Percentiles rank a stretch among this genome's conserved stretches.
phyloP scores from a whole-genome alignment of 225 moss, liverwort and hornwort species.

The Rhytidiadelphus loreus region DNA sequence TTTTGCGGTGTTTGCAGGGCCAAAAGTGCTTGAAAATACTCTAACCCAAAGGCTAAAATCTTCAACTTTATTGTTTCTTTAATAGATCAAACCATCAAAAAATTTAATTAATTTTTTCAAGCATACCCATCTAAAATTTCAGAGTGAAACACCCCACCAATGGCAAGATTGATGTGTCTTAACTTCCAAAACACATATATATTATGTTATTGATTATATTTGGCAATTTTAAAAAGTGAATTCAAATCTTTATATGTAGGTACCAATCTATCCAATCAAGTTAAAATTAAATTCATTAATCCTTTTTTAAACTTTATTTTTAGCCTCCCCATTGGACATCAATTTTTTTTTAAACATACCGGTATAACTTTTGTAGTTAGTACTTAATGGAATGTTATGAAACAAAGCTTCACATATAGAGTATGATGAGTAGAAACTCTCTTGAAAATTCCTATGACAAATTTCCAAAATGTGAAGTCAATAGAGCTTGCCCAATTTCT shows the following conservation, averaged over 20 bases:
- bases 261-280: background rate
- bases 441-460: accelerated
- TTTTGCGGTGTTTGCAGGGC: background rate
- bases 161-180: background rate
- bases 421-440: accelerated
- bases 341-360: too few species aligned
- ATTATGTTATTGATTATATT: background rate
- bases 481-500: background rate
- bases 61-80: background rate
- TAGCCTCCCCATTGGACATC: background rate
- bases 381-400: background rate
- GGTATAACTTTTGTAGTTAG: background rate
- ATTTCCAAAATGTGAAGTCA: background rate
- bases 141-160: background rate
- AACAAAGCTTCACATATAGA: background rate
- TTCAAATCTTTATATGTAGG: background rate
- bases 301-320: background rate
- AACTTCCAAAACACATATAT: background rate
- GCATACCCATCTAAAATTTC: background rate
- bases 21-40: background rate
- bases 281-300: too few species aligned
- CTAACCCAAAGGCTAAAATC: background rate
- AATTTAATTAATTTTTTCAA: background rate
- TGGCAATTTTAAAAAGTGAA: background rate
- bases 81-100: background rate